Evolutionary conservation across 345 rosid genomes (phyloP).

Genomic region (Cardamine chenopodiifolia): DNA sequence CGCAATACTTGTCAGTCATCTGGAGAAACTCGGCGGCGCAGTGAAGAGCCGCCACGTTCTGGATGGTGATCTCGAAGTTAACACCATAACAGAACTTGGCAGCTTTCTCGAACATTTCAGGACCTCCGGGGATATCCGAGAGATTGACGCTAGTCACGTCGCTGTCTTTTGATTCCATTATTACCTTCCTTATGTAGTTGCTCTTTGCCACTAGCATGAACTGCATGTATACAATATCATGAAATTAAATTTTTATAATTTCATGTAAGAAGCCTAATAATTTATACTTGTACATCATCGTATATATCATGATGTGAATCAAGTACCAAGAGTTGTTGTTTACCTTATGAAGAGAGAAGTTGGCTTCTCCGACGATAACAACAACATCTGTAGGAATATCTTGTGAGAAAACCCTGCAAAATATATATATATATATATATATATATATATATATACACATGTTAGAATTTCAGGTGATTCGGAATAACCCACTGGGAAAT

Average conservation of each 20-base stretch:
- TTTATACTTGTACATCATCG: not conserved
- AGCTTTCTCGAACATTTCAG: slow-evolving; percentile 88
- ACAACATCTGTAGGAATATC: slow-evolving; percentile 81
- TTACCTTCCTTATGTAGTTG: slow-evolving; percentile 76
- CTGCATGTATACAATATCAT: slow-evolving; percentile 49
- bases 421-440: too few species aligned
- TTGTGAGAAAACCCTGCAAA: slow-evolving; percentile 83
- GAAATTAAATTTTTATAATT: not conserved
- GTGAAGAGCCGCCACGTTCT: slow-evolving; percentile 86
- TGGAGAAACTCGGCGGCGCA: slow-evolving; percentile 90
- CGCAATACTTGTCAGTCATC: slow-evolving; percentile 79
- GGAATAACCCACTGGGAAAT: not conserved
- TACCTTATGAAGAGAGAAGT: slow-evolving; percentile 90
- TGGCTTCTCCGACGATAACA: slow-evolving; percentile 77
- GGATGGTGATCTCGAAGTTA: slow-evolving; percentile 92
- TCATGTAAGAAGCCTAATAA: not conserved
- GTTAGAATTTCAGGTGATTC: not conserved
- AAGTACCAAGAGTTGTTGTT: not conserved
- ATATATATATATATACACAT: not conserved
- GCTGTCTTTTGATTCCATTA: slow-evolving; percentile 66
- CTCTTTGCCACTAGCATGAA: slow-evolving; percentile 93
- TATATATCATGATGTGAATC: slow-evolving; percentile 4
- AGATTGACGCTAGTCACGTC: slow-evolving; percentile 65
- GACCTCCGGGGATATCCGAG: slow-evolving; percentile 88
- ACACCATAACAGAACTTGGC: slow-evolving; percentile 95